phyloP scores from a whole-genome alignment of 208 protist species.

The Leishmania gerbilli region DNA sequence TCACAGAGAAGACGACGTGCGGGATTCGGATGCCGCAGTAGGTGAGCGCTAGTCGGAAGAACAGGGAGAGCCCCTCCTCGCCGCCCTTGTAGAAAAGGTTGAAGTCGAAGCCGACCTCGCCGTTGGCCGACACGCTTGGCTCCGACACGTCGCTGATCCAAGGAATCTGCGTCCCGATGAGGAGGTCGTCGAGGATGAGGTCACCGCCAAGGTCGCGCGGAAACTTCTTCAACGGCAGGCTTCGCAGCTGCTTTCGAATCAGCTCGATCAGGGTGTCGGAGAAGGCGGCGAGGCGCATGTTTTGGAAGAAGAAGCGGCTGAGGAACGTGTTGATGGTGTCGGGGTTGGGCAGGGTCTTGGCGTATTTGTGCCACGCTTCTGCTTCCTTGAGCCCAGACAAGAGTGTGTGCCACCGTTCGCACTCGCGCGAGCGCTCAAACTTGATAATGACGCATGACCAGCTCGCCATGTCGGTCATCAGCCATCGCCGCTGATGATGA shows the following conservation, averaged over 20 bases:
- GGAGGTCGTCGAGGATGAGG: conserved; percentile 79
- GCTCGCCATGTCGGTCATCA: conserved; percentile 28
- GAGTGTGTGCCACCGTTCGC: conserved; percentile 71
- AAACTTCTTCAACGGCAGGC: conserved; percentile 70
- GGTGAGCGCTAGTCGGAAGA: conserved; percentile 66
- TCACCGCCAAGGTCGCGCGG: conserved; percentile 70
- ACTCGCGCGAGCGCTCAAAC: conserved; percentile 63
- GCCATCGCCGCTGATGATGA: background rate
- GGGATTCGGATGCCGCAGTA: conserved; percentile 82
- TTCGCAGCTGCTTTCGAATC: conserved; percentile 68
- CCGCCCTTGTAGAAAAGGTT: conserved; percentile 80
- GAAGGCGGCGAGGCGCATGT: conserved; percentile 58
- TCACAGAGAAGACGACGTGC: conserved; percentile 66
- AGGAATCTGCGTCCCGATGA: conserved; percentile 70
- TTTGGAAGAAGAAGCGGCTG: conserved; percentile 80
- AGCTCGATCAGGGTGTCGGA: conserved; percentile 42
- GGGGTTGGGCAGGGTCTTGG: conserved; percentile 58
- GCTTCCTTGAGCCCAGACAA: conserved; percentile 52
- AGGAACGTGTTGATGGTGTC: conserved; percentile 77
- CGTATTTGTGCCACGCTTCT: conserved; percentile 62
- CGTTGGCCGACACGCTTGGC: conserved; percentile 57
- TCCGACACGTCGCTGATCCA: conserved; percentile 73
- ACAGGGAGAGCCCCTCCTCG: conserved; percentile 58
- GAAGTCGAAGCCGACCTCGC: conserved; percentile 86
- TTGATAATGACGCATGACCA: conserved; percentile 57